Percentiles rank a stretch among this genome's conserved stretches.
Evolutionary conservation across 2,329 filamentous ascomycete genomes (phyloP).

Genomic region (Colletotrichum kahawae): DNA sequence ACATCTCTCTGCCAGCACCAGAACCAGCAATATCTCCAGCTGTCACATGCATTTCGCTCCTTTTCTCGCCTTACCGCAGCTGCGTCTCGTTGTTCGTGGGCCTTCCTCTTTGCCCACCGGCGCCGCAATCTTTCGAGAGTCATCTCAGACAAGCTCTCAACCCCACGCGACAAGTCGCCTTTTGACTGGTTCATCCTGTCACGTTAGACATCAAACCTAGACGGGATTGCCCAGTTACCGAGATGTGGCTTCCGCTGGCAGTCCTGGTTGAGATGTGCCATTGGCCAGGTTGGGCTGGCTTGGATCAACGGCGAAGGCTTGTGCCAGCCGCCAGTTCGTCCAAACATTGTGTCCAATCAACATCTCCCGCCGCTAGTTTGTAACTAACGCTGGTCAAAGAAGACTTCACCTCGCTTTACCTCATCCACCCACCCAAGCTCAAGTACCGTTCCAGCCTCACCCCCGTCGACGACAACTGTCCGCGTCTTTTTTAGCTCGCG

Average conservation of each 20-base stretch:
- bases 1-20: background rate
- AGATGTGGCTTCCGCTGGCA: background rate
- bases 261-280: background rate
- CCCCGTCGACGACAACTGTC: conserved; percentile 16
- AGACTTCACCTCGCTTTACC: background rate
- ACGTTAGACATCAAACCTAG: background rate
- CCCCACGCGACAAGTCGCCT: background rate
- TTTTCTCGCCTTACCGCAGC: background rate
- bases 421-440: conserved; percentile 1
- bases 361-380: background rate
- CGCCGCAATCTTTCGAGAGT: conserved; percentile 1
- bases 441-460: conserved; percentile 17
- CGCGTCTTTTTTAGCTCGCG: conserved; percentile 18
- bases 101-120: background rate
- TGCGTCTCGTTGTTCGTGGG: conserved; percentile 1
- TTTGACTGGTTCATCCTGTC: background rate
- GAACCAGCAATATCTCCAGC: background rate
- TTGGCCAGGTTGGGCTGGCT: background rate
- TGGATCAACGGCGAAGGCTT: background rate
- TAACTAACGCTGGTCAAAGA: background rate
- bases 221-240: conserved; percentile 11
- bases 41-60: conserved; percentile 16
- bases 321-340: conserved; percentile 7
- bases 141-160: conserved; percentile 7
- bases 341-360: background rate